Evolutionary conservation across 139 green algal species (phyloP).

Genomic region (Diplosphaera chodatii): DNA sequence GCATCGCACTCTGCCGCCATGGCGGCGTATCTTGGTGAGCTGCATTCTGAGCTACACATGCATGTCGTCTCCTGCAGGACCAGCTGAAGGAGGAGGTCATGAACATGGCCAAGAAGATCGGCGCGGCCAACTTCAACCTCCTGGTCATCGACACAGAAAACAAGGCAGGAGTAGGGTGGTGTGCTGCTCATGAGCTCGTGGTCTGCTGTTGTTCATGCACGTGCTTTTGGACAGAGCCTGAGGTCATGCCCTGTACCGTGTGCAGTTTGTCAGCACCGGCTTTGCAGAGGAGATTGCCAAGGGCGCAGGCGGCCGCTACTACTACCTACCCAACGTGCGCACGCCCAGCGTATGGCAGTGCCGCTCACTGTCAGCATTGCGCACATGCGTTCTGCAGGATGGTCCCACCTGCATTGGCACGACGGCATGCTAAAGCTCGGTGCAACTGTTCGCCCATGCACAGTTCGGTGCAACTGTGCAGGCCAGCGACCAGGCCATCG

Average conservation of each 20-base stretch:
- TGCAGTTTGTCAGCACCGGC: slow-evolving; percentile 95
- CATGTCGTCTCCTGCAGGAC: slow-evolving; percentile 16
- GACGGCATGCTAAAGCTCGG: background rate
- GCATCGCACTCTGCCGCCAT: too few relatives aligned
- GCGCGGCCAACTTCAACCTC: slow-evolving; percentile 66
- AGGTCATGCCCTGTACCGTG: background rate
- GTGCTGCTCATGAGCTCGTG: background rate
- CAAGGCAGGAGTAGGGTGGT: slow-evolving; percentile 8
- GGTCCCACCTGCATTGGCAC: background rate
- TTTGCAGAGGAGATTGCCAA: slow-evolving; percentile 98
- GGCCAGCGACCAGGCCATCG: slow-evolving; percentile 83
- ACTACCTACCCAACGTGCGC: slow-evolving; percentile 88
- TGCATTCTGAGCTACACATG: too few relatives aligned
- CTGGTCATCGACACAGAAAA: slow-evolving; percentile 99
- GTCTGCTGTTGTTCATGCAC: too few relatives aligned
- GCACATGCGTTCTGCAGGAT: too few relatives aligned
- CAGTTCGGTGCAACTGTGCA: background rate
- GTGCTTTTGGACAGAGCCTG: background rate
- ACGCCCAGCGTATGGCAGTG: too few relatives aligned
- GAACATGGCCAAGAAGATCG: slow-evolving; percentile 88
- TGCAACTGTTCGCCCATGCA: background rate
- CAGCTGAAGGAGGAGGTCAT: slow-evolving; percentile 69
- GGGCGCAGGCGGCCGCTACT: slow-evolving; percentile 67
- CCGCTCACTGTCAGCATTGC: background rate
- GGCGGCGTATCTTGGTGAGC: background rate